Evolutionary conservation across 1,284 basidiomycete species (phyloP).

Genomic region (Coriolopsis trogii): DNA sequence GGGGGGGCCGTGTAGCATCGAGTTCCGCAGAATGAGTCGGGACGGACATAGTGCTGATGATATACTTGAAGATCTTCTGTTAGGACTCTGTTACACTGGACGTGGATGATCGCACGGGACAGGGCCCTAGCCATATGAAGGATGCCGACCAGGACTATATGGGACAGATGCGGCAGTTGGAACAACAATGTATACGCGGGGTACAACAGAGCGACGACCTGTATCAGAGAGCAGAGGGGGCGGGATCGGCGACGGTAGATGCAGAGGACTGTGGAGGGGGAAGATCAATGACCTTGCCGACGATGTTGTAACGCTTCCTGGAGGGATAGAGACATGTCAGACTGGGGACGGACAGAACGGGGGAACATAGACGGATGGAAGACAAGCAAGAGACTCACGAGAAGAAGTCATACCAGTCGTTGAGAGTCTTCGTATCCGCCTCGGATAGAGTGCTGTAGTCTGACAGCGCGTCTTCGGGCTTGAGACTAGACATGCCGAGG

Average conservation of each 20-base stretch:
- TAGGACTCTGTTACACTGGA: no score
- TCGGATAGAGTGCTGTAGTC: constrained; percentile 84
- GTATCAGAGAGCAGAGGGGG: background rate
- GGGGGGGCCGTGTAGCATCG: no score
- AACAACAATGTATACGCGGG: background rate
- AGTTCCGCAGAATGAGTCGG: no score
- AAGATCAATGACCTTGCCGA: constrained; percentile 64
- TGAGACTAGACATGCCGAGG: constrained; percentile 86
- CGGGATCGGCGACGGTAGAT: background rate
- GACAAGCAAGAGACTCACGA: constrained; percentile 43
- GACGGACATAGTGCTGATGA: no score
- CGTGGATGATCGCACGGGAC: no score
- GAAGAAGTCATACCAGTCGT: constrained; percentile 91
- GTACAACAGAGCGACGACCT: background rate
- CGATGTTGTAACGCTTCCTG: constrained; percentile 84
- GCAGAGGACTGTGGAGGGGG: constrained; percentile 34
- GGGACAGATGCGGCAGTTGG: no score
- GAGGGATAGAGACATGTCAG: no score
- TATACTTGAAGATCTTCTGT: no score
- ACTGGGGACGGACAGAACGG: background rate
- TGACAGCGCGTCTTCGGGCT: constrained; percentile 84
- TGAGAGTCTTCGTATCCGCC: constrained; percentile 80
- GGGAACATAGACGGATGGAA: background rate
- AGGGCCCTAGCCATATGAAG: no score
- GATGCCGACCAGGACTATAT: no score